A percentile compares a stretch with the other conserved stretches of the same genome.
These are phyloP conservation scores for Pelargonium nanum DNA, from an alignment of 345 rosid genomes.

Conservation along the genomic window DNA sequence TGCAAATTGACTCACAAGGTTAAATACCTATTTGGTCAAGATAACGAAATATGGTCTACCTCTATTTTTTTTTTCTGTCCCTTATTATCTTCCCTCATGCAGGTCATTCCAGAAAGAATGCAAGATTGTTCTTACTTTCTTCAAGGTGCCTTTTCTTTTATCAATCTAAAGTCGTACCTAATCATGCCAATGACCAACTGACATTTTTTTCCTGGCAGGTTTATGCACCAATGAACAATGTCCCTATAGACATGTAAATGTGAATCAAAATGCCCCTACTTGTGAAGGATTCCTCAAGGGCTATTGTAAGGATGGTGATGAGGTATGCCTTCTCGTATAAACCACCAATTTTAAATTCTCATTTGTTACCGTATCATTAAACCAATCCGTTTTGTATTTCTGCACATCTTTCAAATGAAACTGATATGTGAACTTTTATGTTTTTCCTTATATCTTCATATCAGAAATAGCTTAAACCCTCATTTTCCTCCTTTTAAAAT, in stretches of 20 bases:
- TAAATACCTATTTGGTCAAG: slow-evolving; percentile 12
- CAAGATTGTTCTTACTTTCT: slow-evolving; percentile 89
- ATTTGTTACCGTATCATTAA: neutral
- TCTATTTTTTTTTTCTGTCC: neutral
- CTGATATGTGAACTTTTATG: neutral
- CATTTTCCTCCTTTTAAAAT: neutral
- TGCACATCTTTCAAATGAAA: neutral
- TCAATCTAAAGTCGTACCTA: slow-evolving; percentile 3
- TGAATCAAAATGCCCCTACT: slow-evolving; percentile 64
- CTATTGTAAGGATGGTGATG: slow-evolving; percentile 81
- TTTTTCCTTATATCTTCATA: too few species aligned
- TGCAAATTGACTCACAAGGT: slow-evolving; percentile 98
- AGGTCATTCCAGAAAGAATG: slow-evolving; percentile 98
- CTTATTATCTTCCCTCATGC: slow-evolving; percentile 23
- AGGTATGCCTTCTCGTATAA: slow-evolving; percentile 40
- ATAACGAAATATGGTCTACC: slow-evolving; percentile 8
- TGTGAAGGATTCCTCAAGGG: slow-evolving; percentile 87
- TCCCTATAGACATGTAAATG: slow-evolving; percentile 89
- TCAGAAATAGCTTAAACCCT: neutral
- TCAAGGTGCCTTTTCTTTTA: slow-evolving; percentile 47
- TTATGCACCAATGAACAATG: slow-evolving; percentile 71
- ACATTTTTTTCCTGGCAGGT: slow-evolving; percentile 40
- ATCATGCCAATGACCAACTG: slow-evolving; percentile 3
- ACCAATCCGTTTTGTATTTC: neutral
- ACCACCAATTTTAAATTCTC: neutral